These are phyloP conservation scores for Apiospora sp. DNA, from an alignment of 2,329 filamentous ascomycete species.

Conservation along the genomic window DNA sequence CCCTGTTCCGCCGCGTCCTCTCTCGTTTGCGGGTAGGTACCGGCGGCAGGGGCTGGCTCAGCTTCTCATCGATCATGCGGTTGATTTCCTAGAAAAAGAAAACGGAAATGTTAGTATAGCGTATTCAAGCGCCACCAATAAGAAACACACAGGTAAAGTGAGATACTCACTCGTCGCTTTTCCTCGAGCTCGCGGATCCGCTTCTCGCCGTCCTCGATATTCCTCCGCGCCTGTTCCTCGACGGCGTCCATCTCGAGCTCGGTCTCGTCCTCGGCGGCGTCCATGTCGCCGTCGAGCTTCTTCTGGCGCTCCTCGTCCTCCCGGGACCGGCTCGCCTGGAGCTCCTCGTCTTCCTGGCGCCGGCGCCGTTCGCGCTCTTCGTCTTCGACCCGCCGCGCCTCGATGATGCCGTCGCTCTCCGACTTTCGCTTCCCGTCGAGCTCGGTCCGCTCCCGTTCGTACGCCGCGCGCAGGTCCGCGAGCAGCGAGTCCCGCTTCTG, in stretches of 20 bases:
- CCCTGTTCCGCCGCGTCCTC: neutral
- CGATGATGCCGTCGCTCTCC: slow-evolving; percentile 44
- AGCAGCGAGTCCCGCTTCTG: slow-evolving; percentile 46
- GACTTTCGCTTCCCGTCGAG: slow-evolving; percentile 40
- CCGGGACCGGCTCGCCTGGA: slow-evolving; percentile 35
- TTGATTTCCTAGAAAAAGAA: slow-evolving; percentile 48
- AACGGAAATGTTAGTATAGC: neutral
- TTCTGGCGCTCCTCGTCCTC: slow-evolving; percentile 44
- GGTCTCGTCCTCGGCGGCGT: slow-evolving; percentile 45
- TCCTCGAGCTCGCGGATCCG: slow-evolving; percentile 45
- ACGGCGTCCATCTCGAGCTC: slow-evolving; percentile 45
- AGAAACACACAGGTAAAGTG: neutral
- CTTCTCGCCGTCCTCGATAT: slow-evolving; percentile 42
- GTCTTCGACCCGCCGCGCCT: slow-evolving; percentile 49
- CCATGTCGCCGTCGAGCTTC: slow-evolving; percentile 41
- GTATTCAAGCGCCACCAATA: neutral
- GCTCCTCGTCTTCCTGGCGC: slow-evolving; percentile 47
- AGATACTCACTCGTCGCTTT: slow-evolving; percentile 41
- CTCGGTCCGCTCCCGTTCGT: slow-evolving; percentile 42
- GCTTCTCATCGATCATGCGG: slow-evolving; percentile 51
- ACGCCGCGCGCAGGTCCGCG: slow-evolving; percentile 41
- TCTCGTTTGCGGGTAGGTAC: slow-evolving; percentile 27
- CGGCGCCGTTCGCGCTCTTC: slow-evolving; percentile 49
- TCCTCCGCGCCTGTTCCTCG: slow-evolving; percentile 42
- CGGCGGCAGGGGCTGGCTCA: slow-evolving; percentile 44